Conservation (phyloP, 2,329 filamentous ascomycete genomes). For the Fulvia fulva region DNA sequence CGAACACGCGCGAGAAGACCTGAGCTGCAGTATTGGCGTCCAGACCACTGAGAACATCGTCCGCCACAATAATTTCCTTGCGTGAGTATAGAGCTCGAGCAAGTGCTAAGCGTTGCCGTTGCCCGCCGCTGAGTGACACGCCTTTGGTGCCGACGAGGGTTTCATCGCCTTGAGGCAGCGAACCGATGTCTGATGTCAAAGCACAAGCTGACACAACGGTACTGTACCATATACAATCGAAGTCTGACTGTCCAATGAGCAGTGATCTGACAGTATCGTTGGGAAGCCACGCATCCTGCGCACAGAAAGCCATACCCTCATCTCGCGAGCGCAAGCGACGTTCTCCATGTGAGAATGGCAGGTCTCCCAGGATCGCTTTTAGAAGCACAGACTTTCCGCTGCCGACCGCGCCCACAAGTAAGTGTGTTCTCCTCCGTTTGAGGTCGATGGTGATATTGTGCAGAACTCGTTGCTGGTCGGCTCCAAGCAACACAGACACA, state of each 20-base stretch:
- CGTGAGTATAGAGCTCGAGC: conserved; percentile 76
- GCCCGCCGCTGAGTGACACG: conserved; percentile 78
- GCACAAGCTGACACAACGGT: conserved; percentile 70
- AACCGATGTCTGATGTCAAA: conserved; percentile 69
- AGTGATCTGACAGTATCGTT: conserved; percentile 17
- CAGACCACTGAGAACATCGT: conserved; percentile 75
- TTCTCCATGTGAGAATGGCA: background rate
- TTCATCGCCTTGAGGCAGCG: conserved; percentile 70
- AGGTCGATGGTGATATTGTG: conserved; percentile 5
- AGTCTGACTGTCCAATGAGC: conserved; percentile 24
- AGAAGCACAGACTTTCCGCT: conserved; percentile 14
- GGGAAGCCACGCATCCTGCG: conserved; percentile 20
- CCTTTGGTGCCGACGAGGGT: conserved; percentile 83
- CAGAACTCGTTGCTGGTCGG: conserved; percentile 6
- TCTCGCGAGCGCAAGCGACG: background rate
- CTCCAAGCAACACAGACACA: conserved; percentile 1
- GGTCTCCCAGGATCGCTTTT: conserved; percentile 14
- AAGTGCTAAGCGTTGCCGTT: conserved; percentile 77
- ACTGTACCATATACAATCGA: conserved; percentile 64
- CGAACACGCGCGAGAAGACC: conserved; percentile 44
- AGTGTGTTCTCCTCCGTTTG: background rate
- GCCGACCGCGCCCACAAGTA: conserved; percentile 13
- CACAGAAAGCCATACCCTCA: conserved; percentile 10
- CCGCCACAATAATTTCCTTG: conserved; percentile 70
- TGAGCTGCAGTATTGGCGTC: conserved; percentile 53